Evolutionary conservation across 2,329 filamentous ascomycete species (phyloP), one percentile per base, ranked within the genome.

Genomic region (Colletotrichum falcatum): DNA sequence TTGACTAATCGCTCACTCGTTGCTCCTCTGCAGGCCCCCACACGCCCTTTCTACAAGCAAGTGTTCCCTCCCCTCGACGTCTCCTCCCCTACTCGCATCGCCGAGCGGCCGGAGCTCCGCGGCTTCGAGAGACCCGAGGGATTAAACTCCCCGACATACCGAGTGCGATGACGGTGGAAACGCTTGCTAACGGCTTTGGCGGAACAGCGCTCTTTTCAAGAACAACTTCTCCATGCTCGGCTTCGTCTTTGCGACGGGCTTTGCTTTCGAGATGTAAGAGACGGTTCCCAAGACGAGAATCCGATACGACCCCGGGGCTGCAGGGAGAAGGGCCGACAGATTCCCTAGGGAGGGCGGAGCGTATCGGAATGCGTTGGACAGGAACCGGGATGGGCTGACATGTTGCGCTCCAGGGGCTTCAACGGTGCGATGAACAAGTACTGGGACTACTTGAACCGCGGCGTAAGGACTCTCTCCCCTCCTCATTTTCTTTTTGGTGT

Each of bases 371-470:
- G 1, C 23, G 33, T 9, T 9, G 20, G 9, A 48, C 12, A 53
- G 46, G 44, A 30, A 26, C 33, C 23, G 11, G 6, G 23, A 59
- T 59, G n/a, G 58, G 59, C 68, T 63, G 58, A 69, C 66, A 39
- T 59, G 42, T 70, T 39, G 37, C 37, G 49, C 46, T 56, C 78
- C 78, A 98, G 96, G 82, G 89, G 87, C 78, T 98, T 94, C 83
- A 94, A 98, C 84, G 89, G 89, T 70, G 83, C 85, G 78, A 92
- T 95, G 83, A 92, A 97, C 84, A 91, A 87, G 81, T 79, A 98
- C 81, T 99, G 96, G 96, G 94, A 99, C 83, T 88, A 83, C 81
- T 83, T 95, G 81, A 99, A 99, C 90, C 89, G 88, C 79, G 96
- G 96, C 78, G 95, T 98, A 94, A 79, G 93, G 91, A 35, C 18